phyloP scores from a whole-genome alignment of 768 basidiomycete species.

The Leccinum fibrillosum region DNA sequence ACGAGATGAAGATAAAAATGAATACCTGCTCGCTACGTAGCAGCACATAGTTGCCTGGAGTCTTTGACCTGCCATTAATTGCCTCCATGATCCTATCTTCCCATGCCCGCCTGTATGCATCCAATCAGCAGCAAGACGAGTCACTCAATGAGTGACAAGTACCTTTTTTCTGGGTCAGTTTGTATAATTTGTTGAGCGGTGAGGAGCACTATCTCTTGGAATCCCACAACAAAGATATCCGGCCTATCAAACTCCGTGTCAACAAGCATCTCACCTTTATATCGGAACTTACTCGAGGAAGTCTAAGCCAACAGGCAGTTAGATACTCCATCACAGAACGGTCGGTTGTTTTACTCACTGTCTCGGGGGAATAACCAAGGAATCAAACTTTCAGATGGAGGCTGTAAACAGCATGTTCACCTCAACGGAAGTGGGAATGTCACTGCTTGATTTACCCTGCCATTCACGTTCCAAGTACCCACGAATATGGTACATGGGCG shows the following conservation, averaged over 20 bases:
- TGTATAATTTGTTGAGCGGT: constrained; percentile 98
- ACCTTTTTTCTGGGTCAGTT: constrained; percentile 92
- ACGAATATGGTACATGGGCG: constrained; percentile 72
- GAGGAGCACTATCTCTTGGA: constrained; percentile 96
- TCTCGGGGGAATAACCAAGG: constrained; percentile 89
- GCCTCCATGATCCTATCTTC: constrained; percentile 79
- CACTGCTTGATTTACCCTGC: constrained; percentile 52
- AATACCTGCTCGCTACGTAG: constrained; percentile 88
- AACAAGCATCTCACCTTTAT: constrained; percentile 22
- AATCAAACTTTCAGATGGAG: constrained; percentile 76
- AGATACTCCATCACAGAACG: neutral
- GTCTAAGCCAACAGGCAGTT: constrained; percentile 10
- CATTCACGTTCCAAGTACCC: constrained; percentile 97
- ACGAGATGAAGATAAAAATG: neutral
- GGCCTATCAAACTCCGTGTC: constrained; percentile 46
- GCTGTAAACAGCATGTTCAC: constrained; percentile 35
- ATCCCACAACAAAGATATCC: constrained; percentile 87
- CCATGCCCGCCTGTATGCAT: constrained; percentile 70
- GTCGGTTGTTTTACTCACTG: constrained; percentile 44
- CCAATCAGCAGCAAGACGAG: neutral
- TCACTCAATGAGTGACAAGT: constrained; percentile 8
- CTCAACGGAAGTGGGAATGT: constrained; percentile 4
- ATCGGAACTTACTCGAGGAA: constrained; percentile 16
- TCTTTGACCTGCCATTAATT: constrained; percentile 65
- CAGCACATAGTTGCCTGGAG: constrained; percentile 73